phyloP scores from a whole-genome alignment of 768 basidiomycete genomes.

The Boletus fagicola region DNA sequence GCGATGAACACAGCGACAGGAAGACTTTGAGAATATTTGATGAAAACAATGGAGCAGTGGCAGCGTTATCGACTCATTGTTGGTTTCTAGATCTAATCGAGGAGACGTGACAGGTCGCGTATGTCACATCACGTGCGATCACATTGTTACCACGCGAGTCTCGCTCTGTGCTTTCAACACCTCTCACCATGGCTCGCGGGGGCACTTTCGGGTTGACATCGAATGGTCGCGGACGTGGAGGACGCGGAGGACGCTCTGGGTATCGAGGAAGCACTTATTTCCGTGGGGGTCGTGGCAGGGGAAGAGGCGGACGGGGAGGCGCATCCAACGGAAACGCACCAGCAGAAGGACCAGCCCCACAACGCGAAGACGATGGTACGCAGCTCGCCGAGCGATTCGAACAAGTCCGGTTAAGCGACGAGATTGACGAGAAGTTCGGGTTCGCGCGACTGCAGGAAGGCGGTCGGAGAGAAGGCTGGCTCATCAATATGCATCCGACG shows the following conservation, averaged over 20 bases:
- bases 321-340: constrained; percentile 31
- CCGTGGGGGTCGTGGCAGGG: constrained; percentile 51
- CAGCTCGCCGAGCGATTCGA: constrained; percentile 86
- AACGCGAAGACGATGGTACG: constrained; percentile 88
- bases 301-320: constrained; percentile 38
- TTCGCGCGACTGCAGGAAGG: constrained; percentile 84
- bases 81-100: neutral
- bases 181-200: constrained; percentile 43
- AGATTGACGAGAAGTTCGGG: constrained; percentile 92
- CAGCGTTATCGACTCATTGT: neutral
- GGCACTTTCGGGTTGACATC: constrained; percentile 55
- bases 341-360: constrained; percentile 50
- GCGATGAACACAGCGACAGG: neutral
- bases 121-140: constrained; percentile 25
- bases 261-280: constrained; percentile 34
- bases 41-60: neutral
- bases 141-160: constrained; percentile 5
- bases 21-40: neutral
- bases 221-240: constrained; percentile 38
- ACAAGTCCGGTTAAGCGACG: constrained; percentile 68
- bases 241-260: constrained; percentile 40
- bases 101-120: constrained; percentile 21
- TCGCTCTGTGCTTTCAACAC: neutral
- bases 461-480: constrained; percentile 77
- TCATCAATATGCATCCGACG: constrained; percentile 99